Evolutionary conservation across 208 protist genomes (phyloP).

Genomic region (Trypanosoma mega): DNA sequence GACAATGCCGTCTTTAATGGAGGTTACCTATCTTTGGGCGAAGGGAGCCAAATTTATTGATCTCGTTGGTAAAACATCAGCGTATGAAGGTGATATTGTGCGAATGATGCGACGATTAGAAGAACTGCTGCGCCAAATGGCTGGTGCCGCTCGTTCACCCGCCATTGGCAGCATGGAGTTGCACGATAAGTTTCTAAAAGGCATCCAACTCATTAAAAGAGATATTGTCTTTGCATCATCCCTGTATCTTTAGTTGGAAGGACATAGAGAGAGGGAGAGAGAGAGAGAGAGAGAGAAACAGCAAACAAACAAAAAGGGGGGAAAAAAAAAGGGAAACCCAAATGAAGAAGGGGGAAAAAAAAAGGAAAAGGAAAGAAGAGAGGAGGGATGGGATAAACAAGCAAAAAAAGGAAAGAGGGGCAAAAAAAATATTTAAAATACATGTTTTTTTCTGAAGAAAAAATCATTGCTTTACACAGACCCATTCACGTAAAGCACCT

Average conservation of each 20-base stretch:
- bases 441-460: too few species aligned
- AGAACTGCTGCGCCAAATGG: constrained; percentile 98
- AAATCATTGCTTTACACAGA: too few species aligned
- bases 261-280: not conserved
- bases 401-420: too few species aligned
- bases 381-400: too few species aligned
- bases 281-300: not conserved
- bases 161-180: constrained; percentile 98
- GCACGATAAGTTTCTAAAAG: constrained; percentile 97
- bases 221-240: constrained; percentile 99
- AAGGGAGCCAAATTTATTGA: constrained; percentile 97
- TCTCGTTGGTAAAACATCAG: constrained; percentile 96
- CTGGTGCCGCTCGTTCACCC: constrained; percentile 95
- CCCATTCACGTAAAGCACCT: too few species aligned
- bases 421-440: too few species aligned
- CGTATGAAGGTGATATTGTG: constrained; percentile 99
- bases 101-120: constrained; percentile 97
- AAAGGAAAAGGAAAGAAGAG: too few species aligned
- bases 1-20: constrained; percentile 96
- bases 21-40: constrained; percentile 96
- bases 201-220: constrained; percentile 96
- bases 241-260: constrained; percentile 91
- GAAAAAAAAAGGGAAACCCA: too few species aligned
- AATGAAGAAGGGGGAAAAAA: too few species aligned
- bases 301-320: too few species aligned